phyloP scores from a whole-genome alignment of 2,329 filamentous ascomycete species.

The Harringtonia aguacate region DNA sequence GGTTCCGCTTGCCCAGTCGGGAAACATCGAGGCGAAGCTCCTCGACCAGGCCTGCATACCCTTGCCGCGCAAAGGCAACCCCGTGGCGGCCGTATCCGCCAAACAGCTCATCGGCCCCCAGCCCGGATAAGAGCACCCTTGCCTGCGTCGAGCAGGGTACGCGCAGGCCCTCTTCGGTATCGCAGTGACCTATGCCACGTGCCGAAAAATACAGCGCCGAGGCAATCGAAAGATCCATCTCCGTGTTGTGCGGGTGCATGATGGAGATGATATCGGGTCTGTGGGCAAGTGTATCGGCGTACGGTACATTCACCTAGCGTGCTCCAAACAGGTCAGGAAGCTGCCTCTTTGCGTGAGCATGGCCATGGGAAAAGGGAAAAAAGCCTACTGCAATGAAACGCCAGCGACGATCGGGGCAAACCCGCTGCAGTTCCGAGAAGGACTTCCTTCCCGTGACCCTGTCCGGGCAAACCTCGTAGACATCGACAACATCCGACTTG shows the following conservation, averaged over 20 bases:
- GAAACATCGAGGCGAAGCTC: constrained; percentile 80
- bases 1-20: constrained; percentile 83
- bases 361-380: not conserved
- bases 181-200: constrained; percentile 51
- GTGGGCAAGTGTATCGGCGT: constrained; percentile 59
- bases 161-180: constrained; percentile 12
- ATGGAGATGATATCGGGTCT: constrained; percentile 60
- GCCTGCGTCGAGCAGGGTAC: constrained; percentile 45
- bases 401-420: constrained; percentile 66
- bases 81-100: constrained; percentile 83
- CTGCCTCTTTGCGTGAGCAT: not conserved
- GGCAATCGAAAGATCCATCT: constrained; percentile 96
- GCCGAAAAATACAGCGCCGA: constrained; percentile 92
- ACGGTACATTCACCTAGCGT: constrained; percentile 65
- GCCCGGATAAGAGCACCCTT: constrained; percentile 77
- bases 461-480: constrained; percentile 83
- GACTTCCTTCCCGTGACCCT: constrained; percentile 76
- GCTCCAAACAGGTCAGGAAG: no score
- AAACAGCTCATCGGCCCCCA: constrained; percentile 94
- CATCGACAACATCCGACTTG: constrained; percentile 16
- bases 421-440: constrained; percentile 57
- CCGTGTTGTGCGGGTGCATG: constrained; percentile 89
- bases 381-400: constrained; percentile 61
- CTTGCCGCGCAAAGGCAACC: constrained; percentile 58
- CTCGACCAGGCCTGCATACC: constrained; percentile 61